Evolutionary conservation across 2,329 filamentous ascomycete species (phyloP).

Genomic region (Alternaria ethzedia): DNA sequence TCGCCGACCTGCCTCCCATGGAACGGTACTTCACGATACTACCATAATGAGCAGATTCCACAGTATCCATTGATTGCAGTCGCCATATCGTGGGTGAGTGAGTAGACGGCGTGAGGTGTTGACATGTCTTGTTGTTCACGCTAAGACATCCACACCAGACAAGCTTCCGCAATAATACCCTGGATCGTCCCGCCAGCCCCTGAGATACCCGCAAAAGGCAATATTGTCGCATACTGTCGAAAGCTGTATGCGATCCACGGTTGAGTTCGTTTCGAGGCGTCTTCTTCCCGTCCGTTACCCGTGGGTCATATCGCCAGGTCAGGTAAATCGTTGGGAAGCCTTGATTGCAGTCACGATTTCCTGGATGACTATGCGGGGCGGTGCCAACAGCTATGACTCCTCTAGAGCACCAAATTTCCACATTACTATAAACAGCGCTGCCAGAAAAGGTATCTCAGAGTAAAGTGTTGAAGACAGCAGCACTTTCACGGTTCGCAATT

Average conservation of each 20-base stretch:
- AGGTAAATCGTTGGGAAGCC: not conserved
- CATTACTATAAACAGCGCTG: not conserved
- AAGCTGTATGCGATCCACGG: not conserved
- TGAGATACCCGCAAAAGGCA: not conserved
- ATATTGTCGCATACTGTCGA: not conserved
- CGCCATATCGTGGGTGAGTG: constrained; percentile 5
- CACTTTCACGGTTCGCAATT: constrained; percentile 1
- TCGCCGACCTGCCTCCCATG: constrained; percentile 5
- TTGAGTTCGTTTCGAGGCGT: not conserved
- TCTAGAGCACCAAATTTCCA: not conserved
- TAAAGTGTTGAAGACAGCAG: constrained; percentile 3
- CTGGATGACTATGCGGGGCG: not conserved
- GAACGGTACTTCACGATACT: constrained; percentile 1
- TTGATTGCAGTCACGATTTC: not conserved
- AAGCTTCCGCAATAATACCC: constrained; percentile 3
- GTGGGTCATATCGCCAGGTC: not conserved
- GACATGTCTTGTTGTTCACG: constrained; percentile 4
- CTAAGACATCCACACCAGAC: constrained; percentile 5
- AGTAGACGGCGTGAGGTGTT: constrained; percentile 3
- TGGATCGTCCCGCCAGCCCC: constrained; percentile 5
- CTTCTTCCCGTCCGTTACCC: not conserved
- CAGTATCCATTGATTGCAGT: constrained; percentile 4
- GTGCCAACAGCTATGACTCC: not conserved
- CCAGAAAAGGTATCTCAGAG: constrained; percentile 1
- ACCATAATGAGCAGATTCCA: constrained; percentile 1